Evolutionary conservation across 257 asterid genomes (phyloP).

Genomic region (Nicotiana tomentosiformis): DNA sequence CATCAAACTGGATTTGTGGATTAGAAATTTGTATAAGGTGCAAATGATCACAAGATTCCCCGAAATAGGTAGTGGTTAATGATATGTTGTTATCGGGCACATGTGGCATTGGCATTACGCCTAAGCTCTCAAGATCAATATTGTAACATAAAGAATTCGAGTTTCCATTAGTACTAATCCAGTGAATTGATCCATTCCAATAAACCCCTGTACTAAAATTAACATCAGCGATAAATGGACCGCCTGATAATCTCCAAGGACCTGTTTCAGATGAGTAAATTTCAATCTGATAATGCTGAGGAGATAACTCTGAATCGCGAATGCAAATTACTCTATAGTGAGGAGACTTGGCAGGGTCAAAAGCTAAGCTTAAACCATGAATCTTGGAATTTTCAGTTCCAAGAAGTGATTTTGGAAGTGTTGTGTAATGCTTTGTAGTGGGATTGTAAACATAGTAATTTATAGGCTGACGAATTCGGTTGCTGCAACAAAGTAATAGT

Average conservation of each 20-base stretch:
- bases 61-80: background rate
- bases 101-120: constrained; percentile 11
- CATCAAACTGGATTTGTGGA: background rate
- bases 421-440: constrained; percentile 19
- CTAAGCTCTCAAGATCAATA: constrained; percentile 12
- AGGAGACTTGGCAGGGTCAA: constrained; percentile 21
- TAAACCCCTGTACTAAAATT: constrained; percentile 8
- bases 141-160: constrained; percentile 19
- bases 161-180: constrained; percentile 13
- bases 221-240: constrained; percentile 13
- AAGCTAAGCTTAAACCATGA: constrained; percentile 14
- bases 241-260: constrained; percentile 18
- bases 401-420: constrained; percentile 18
- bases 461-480: background rate
- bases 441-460: constrained; percentile 23
- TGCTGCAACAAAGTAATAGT: constrained; percentile 25
- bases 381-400: background rate
- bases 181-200: constrained; percentile 30
- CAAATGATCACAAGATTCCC: constrained; percentile 26
- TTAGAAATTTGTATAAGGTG: constrained; percentile 3
- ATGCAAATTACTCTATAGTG: constrained; percentile 21
- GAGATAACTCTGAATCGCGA: constrained; percentile 6
- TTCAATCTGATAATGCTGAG: constrained; percentile 17
- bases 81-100: background rate
- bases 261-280: constrained; percentile 28